Conservation (phyloP, 208 protist species). For the Strigomonas galati region DNA sequence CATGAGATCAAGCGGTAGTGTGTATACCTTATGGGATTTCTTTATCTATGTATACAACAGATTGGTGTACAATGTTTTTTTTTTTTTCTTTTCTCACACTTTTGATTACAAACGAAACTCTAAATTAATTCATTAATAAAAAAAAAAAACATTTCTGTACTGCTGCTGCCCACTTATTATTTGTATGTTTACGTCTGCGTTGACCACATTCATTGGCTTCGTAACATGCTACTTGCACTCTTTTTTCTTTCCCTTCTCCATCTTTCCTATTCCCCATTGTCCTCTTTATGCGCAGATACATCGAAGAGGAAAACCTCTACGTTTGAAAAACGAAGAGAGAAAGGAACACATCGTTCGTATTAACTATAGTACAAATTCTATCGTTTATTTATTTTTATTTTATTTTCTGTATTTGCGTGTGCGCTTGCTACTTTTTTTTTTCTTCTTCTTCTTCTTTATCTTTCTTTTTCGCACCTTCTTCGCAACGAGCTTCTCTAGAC, state of each 20-base stretch:
- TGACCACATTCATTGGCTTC: too few relatives aligned
- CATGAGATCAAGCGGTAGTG: background rate
- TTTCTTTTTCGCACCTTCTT: background rate
- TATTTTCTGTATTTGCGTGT: background rate
- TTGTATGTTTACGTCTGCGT: too few relatives aligned
- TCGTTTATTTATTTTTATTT: background rate
- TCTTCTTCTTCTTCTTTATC: constrained; percentile 4
- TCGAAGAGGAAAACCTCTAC: too few relatives aligned
- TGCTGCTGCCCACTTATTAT: too few relatives aligned
- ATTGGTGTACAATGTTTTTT: background rate
- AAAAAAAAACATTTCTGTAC: too few relatives aligned
- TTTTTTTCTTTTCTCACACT: background rate
- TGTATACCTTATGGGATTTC: background rate
- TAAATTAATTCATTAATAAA: background rate
- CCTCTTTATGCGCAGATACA: too few relatives aligned
- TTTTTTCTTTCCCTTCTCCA: too few relatives aligned
- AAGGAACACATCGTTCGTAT: background rate
- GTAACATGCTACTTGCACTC: too few relatives aligned
- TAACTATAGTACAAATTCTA: background rate
- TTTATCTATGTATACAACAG: constrained; percentile 1
- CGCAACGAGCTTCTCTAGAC: background rate
- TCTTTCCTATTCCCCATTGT: too few relatives aligned
- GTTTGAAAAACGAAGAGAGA: too few relatives aligned
- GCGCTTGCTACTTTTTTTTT: background rate
- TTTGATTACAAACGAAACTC: background rate